These are phyloP conservation scores for Nitzschia putrida DNA, from an alignment of 108 stramenopile genomes.

Conservation along the genomic window DNA sequence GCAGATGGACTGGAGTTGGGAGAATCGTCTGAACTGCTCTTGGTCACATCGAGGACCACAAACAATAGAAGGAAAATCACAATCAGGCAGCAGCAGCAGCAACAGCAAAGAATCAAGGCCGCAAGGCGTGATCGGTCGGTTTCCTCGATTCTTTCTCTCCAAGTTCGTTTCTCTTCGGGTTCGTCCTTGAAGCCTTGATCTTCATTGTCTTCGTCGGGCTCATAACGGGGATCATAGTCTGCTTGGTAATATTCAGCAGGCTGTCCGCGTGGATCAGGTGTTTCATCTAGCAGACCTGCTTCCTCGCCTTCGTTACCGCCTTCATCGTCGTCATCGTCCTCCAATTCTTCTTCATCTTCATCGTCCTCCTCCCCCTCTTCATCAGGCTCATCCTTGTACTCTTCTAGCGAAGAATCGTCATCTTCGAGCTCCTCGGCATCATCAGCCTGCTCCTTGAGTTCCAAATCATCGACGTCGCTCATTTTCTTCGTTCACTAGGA, in stretches of 20 bases:
- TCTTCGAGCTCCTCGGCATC: background rate
- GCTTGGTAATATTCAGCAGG: constrained; percentile 20
- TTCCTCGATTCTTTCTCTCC: background rate
- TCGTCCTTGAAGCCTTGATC: constrained; percentile 7
- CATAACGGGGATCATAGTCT: constrained; percentile 2
- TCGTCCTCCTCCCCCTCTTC: constrained; percentile 1
- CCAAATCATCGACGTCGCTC: background rate
- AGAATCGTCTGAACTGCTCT: background rate
- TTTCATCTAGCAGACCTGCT: background rate
- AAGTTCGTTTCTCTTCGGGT: background rate
- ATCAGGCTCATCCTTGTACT: background rate
- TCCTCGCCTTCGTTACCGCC: background rate
- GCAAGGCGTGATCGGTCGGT: background rate
- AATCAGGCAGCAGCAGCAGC: background rate
- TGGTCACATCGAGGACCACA: constrained; percentile 6
- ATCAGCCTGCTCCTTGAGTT: background rate
- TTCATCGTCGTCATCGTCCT: constrained; percentile 10
- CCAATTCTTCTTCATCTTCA: background rate
- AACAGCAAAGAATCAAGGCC: constrained; percentile 3
- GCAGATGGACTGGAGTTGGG: background rate
- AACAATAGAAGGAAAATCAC: constrained; percentile 5
- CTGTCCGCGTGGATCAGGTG: constrained; percentile 4
- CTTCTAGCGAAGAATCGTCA: background rate
- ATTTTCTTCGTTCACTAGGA: no score
- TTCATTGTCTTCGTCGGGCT: background rate